These are phyloP conservation scores for Trypanosoma cruzi DNA, from an alignment of 208 protist species.

Conservation along the genomic window DNA sequence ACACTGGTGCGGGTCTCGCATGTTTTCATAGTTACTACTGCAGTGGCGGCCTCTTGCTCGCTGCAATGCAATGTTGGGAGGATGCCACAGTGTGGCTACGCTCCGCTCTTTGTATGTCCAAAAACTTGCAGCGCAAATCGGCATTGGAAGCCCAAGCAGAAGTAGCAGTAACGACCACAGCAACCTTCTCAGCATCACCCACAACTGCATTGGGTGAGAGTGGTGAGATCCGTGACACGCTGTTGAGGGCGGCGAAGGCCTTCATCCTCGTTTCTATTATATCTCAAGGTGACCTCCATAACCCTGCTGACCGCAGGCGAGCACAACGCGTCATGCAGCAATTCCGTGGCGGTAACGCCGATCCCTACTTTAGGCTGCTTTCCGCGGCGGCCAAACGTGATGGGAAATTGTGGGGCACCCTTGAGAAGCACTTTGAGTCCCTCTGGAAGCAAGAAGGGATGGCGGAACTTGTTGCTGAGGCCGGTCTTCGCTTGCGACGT, in stretches of 20 bases:
- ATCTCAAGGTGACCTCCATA: slow-evolving; percentile 9
- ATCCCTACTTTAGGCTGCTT: slow-evolving; percentile 25
- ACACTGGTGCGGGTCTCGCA: slow-evolving; percentile 38
- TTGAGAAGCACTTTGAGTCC: slow-evolving; percentile 10
- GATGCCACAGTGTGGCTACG: slow-evolving; percentile 40
- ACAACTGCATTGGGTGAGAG: background rate
- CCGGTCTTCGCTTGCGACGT: slow-evolving; percentile 24
- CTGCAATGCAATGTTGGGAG: slow-evolving; percentile 32
- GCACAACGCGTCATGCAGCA: slow-evolving; percentile 23
- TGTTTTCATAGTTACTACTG: slow-evolving; percentile 55
- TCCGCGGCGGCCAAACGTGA: slow-evolving; percentile 23
- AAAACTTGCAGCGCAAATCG: background rate
- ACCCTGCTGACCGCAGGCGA: slow-evolving; percentile 13
- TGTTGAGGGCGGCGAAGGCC: slow-evolving; percentile 28
- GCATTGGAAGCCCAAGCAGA: background rate
- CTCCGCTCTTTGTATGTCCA: background rate
- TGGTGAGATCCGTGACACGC: background rate
- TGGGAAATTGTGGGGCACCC: slow-evolving; percentile 17
- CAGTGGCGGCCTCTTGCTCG: slow-evolving; percentile 48
- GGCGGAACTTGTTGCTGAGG: slow-evolving; percentile 16
- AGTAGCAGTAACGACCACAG: background rate
- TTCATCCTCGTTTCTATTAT: slow-evolving; percentile 30
- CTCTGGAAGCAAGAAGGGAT: slow-evolving; percentile 18
- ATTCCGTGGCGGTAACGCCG: slow-evolving; percentile 12
- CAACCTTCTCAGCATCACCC: background rate